A percentile compares a stretch with the other conserved stretches of the same genome.
Evolutionary conservation across 1,284 basidiomycete species (phyloP).

Genomic region (Cronartium ribicola): DNA sequence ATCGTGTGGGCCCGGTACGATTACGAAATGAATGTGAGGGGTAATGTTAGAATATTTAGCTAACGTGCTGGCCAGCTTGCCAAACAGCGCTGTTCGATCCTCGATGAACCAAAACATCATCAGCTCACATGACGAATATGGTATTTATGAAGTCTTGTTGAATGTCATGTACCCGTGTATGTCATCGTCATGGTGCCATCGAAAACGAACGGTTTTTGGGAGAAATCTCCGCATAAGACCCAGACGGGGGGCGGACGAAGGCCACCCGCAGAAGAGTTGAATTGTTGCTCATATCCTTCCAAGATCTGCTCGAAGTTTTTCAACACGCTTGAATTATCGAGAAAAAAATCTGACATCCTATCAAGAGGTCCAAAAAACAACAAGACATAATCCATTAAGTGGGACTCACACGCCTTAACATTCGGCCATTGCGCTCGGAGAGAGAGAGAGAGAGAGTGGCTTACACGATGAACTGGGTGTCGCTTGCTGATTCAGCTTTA

Average conservation of each 20-base stretch:
- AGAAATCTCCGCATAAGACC: constrained; percentile 92
- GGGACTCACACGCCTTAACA: not conserved
- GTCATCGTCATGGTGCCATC: constrained; percentile 22
- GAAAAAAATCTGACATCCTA: constrained; percentile 79
- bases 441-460: not conserved
- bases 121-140: too few relatives aligned
- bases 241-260: constrained; percentile 75
- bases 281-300: constrained; percentile 79
- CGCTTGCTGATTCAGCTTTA: constrained; percentile 8
- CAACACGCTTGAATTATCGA: constrained; percentile 82
- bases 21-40: constrained; percentile 19
- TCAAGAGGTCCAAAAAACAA: not conserved
- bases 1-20: constrained; percentile 38
- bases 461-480: constrained; percentile 28
- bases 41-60: constrained; percentile 26
- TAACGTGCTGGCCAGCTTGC: constrained; percentile 24
- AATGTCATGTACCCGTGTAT: constrained; percentile 20
- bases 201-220: constrained; percentile 57
- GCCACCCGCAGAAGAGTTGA: constrained; percentile 53
- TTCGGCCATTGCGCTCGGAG: constrained; percentile 55
- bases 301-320: constrained; percentile 75
- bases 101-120: too few relatives aligned
- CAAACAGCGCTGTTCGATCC: constrained; percentile 14
- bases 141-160: too few relatives aligned
- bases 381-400: not conserved